Base-by-base conservation (phyloP, 148 eudicot genomes). In the Fagopyrum esculentum region DNA sequence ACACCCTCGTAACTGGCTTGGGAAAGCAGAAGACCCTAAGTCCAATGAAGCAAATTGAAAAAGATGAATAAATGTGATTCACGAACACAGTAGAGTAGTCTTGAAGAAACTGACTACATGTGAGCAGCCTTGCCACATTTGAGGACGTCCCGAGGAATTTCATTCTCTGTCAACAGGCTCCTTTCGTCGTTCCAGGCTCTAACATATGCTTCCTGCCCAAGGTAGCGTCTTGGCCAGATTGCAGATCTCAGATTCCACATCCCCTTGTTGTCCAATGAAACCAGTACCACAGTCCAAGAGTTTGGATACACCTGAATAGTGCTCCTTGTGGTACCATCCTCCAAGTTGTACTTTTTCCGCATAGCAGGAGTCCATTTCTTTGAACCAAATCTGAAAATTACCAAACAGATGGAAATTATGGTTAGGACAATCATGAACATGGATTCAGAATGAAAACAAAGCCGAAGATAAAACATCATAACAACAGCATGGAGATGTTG, bases 171-270 rank as follows among this genome's bases (percentile, higher is more conserved):
- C 10, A 45, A 72, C 10, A 79, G 54, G 75, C 94, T 92, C 8
- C n/a, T 35, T 76, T 89, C 89, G 59, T 86, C 69, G 77, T 88
- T 86, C 91, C 89, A 88, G 0, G 83, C 87, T 74, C 97, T 76
- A 1, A 89, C 6, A 54, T 92, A 92, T 51, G 84, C 56, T 77
- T 92, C 79, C 45, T 92, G 97, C 15, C 97, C 97, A n/a, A 92
- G 73, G 74, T 92, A 89, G 11, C 81, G 80, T 73, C 97, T 89
- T 17, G 54, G 82, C 90, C 93, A 89, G 77, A 83, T 78, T 16
- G 93, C 88, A 48, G 90, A 87, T 80, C 90, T 89, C 79, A 87
- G n/a, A 52, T 89, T 87, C 93, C 93, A 89, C 90, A 89, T 89
- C 2, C 93, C 93, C 54, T 89, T 85, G 85, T 87, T 89, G 81